A percentile compares a stretch with the other conserved stretches of the same genome.
Evolutionary conservation across 2,329 filamentous ascomycete genomes (phyloP).

Genomic region (Aspergillus sergii): DNA sequence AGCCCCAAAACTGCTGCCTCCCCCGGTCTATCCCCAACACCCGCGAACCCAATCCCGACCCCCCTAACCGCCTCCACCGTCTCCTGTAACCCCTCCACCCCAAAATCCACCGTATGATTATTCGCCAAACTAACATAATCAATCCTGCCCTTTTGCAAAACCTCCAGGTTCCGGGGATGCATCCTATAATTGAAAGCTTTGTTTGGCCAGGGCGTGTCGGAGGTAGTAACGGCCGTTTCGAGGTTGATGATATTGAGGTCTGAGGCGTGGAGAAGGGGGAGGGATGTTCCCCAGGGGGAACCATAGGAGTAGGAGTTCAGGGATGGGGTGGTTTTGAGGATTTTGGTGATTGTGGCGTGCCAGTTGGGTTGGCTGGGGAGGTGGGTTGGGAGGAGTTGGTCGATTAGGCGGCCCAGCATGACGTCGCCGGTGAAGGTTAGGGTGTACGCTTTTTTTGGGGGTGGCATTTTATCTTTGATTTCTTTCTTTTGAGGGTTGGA

Average conservation of each 20-base stretch:
- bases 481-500: not conserved
- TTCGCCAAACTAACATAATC: not conserved
- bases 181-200: constrained; percentile 41
- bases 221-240: constrained; percentile 42
- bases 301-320: not conserved
- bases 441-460: constrained; percentile 25
- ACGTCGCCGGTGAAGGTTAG: constrained; percentile 42
- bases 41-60: not conserved
- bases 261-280: constrained; percentile 34
- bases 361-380: constrained; percentile 31
- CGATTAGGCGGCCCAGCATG: constrained; percentile 47
- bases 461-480: not conserved
- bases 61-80: not conserved
- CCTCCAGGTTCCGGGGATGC: not conserved
- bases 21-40: not conserved
- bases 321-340: not conserved
- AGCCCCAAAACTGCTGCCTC: no score
- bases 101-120: not conserved
- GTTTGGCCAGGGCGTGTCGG: constrained; percentile 35
- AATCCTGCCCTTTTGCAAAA: not conserved
- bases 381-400: constrained; percentile 41
- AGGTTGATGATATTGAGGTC: constrained; percentile 45
- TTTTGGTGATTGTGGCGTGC: constrained; percentile 13
- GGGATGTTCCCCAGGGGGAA: constrained; percentile 39
- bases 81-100: not conserved